Conservation (phyloP, 2,329 filamentous ascomycete genomes). For the Aspergillaceae sp. region DNA sequence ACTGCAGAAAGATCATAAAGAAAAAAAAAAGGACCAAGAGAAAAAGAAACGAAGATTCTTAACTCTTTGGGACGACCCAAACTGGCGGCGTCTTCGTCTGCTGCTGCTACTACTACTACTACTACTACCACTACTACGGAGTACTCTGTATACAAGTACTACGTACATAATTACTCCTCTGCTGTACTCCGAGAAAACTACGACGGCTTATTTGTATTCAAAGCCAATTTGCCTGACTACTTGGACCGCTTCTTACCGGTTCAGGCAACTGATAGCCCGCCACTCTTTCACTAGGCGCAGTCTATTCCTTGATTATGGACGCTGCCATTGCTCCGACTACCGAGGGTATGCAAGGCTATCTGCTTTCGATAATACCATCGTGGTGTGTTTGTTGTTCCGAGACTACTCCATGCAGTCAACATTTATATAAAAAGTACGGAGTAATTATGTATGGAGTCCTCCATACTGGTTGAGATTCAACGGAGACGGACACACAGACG, state of each 20-base stretch:
- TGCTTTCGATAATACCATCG: too few species aligned
- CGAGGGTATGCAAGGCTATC: neutral
- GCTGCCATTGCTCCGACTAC: neutral
- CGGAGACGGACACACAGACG: neutral
- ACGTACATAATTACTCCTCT: neutral
- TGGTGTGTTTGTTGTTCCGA: too few species aligned
- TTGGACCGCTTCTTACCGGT: neutral
- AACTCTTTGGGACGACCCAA: conserved; percentile 1
- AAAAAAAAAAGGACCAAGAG: too few species aligned
- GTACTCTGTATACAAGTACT: neutral
- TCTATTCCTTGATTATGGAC: neutral
- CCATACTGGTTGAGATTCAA: neutral
- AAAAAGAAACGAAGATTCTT: neutral
- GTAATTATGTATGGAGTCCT: too few species aligned
- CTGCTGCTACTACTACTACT: neutral
- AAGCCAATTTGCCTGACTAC: neutral
- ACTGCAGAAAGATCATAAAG: too few species aligned
- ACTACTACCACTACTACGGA: neutral
- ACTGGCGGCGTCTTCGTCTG: too few species aligned
- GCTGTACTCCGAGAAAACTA: neutral
- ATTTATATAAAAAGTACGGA: neutral
- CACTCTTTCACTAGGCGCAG: neutral
- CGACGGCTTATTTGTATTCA: neutral
- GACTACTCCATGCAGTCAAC: too few species aligned
- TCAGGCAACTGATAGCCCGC: neutral